Evolutionary conservation across 257 asterid species (phyloP).

Genomic region (Eucommia ulmoides): DNA sequence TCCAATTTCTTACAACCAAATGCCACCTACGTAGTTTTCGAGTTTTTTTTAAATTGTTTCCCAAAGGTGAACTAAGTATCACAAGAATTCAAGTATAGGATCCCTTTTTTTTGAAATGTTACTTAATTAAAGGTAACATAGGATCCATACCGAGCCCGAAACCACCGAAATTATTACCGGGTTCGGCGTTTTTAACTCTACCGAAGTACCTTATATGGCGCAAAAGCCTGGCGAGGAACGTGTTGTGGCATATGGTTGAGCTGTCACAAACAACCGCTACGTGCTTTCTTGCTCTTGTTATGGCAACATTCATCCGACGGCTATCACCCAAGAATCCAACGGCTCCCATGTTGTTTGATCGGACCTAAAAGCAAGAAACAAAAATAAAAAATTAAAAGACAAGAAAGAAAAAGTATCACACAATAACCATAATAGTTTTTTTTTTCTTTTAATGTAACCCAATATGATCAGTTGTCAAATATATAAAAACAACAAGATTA

Average conservation of each 20-base stretch:
- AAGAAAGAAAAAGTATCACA: too few relatives aligned
- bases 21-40: too few relatives aligned
- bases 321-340: slow-evolving; percentile 95
- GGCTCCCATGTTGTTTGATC: slow-evolving; percentile 92
- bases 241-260: slow-evolving; percentile 94
- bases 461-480: not conserved
- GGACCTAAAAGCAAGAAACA: too few relatives aligned
- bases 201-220: slow-evolving; percentile 87
- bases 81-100: too few relatives aligned
- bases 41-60: too few relatives aligned
- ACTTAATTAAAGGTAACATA: slow-evolving; percentile 60
- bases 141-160: slow-evolving; percentile 81
- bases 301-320: slow-evolving; percentile 89
- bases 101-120: too few relatives aligned
- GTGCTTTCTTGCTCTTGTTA: slow-evolving; percentile 94
- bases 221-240: slow-evolving; percentile 80
- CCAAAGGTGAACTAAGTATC: too few relatives aligned
- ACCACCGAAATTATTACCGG: slow-evolving; percentile 65
- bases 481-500: too few relatives aligned
- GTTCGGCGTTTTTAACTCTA: slow-evolving; percentile 73
- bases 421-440: too few relatives aligned
- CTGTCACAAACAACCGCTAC: slow-evolving; percentile 85
- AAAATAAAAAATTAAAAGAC: too few relatives aligned
- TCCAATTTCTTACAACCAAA: too few relatives aligned
- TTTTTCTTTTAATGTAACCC: too few relatives aligned